Conservation (phyloP, 306 rosid species). For the Pyrus communis region DNA sequence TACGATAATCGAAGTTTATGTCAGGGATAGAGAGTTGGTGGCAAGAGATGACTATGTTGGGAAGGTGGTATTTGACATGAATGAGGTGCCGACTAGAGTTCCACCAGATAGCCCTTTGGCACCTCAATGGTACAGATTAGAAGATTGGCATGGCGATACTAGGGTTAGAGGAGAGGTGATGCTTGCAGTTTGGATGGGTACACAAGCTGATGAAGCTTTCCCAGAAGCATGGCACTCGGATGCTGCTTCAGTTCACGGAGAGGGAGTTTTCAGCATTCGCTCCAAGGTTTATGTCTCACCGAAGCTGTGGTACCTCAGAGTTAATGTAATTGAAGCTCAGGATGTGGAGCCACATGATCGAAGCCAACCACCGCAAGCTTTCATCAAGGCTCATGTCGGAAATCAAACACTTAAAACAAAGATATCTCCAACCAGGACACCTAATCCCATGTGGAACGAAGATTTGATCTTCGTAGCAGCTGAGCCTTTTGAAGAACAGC, state of each 20-base stretch:
- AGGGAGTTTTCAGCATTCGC: conserved; percentile 54
- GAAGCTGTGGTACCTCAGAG: conserved; percentile 72
- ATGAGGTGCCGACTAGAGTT: conserved; percentile 79
- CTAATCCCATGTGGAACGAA: conserved; percentile 70
- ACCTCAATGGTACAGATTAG: conserved; percentile 75
- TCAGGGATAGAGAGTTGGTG: conserved; percentile 52
- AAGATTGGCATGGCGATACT: conserved; percentile 29
- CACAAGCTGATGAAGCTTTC: conserved; percentile 84
- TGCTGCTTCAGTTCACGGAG: conserved; percentile 53
- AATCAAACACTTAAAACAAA: conserved; percentile 64
- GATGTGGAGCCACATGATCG: conserved; percentile 56
- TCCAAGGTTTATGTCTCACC: conserved; percentile 84
- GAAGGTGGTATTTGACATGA: conserved; percentile 61
- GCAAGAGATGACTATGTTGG: conserved; percentile 65
- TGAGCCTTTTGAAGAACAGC: conserved; percentile 73
- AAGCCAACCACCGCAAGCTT: conserved; percentile 56
- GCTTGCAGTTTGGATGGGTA: conserved; percentile 92
- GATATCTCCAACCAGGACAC: conserved; percentile 39
- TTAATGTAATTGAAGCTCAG: conserved; percentile 77
- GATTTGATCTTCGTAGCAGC: conserved; percentile 76
- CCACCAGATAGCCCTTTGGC: conserved; percentile 89
- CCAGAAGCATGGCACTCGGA: conserved; percentile 84
- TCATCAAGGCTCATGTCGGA: conserved; percentile 64
- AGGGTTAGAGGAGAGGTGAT: conserved; percentile 62
- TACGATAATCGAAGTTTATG: conserved; percentile 50